Evolutionary conservation across 768 basidiomycete genomes (phyloP), one percentile per base, ranked within the genome.

Genomic region (Ramaria rubella): DNA sequence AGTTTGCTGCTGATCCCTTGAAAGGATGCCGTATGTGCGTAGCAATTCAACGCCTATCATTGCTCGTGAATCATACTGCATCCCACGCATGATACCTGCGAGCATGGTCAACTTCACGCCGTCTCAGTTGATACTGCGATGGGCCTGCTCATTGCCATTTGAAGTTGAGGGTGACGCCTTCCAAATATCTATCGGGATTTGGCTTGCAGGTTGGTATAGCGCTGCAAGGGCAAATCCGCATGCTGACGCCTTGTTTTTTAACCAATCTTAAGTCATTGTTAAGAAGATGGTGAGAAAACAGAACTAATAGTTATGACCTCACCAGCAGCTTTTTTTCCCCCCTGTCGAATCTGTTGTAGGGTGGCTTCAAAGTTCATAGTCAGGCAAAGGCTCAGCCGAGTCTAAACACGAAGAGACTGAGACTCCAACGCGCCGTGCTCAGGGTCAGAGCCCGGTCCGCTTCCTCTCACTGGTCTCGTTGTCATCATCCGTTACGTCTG

Each of bases 121-220:
- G 36, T 68, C 67, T 3, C 60, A 60, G 29, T 66, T 60, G 26
- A 65, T 57, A 51, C 63, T 63, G 5, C 60, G 57, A 53, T 69
- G 68, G 62, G 63, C 52, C 33, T 68, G n/a, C n/a, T n/a, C n/a
- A n/a, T n/a, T n/a, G n/a, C n/a, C n/a, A n/a, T n/a, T n/a, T n/a
- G n/a, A n/a, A 62, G 58, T 68, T 0, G 60, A 50, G 1, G 63
- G 65, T 8, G 55, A 59, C 0, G 69, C 64, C 46, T 61, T 58
- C 69, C 69, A 70, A 14, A 67, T 57, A 17, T 63, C 58, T 19
- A 60, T 57, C 1, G 67, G 68, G 17, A 68, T 69, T n/a, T 65
- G 54, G 49, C 68, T 70, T 4, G 6, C 12, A 1, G 65, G 68
- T 26, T 61, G 64, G 42, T 67, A 68, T 3, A 69, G 19, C 4